Conservation (phyloP, 805 yeast species). For the Myxozyma neotropica region DNA sequence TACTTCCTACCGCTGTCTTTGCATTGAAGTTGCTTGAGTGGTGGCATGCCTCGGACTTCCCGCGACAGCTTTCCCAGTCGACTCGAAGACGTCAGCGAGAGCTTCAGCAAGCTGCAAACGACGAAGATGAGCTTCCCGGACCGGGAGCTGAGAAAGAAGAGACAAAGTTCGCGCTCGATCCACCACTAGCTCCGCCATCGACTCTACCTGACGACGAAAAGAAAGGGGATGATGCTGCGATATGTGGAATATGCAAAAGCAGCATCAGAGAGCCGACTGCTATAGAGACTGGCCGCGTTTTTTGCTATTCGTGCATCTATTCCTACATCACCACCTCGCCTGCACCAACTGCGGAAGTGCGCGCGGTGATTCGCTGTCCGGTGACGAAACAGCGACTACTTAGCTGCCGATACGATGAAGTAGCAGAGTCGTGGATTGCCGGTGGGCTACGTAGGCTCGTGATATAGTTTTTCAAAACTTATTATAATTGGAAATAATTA, state of each 20-base stretch:
- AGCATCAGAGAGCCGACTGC: slow-evolving; percentile 76
- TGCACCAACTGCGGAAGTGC: background rate
- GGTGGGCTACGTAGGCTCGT: slow-evolving; percentile 76
- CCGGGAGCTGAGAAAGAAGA: slow-evolving; percentile 22
- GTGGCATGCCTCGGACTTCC: slow-evolving; percentile 84
- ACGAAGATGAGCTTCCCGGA: slow-evolving; percentile 17
- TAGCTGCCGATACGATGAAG: slow-evolving; percentile 68
- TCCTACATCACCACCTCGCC: slow-evolving; percentile 55
- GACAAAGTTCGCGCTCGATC: slow-evolving; percentile 38
- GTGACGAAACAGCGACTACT: slow-evolving; percentile 71
- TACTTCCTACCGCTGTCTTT: slow-evolving; percentile 80
- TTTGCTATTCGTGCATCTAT: slow-evolving; percentile 84
- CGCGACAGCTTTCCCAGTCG: slow-evolving; percentile 49
- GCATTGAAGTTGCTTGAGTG: slow-evolving; percentile 83
- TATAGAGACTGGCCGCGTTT: slow-evolving; percentile 88
- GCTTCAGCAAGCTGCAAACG: slow-evolving; percentile 1
- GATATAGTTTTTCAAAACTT: slow-evolving; percentile 38
- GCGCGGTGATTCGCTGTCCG: slow-evolving; percentile 79
- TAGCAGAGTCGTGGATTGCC: slow-evolving; percentile 61
- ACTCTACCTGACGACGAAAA: background rate
- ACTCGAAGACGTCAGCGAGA: slow-evolving; percentile 26
- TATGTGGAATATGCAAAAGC: slow-evolving; percentile 73
- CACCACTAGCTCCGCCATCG: slow-evolving; percentile 18
- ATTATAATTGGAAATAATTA: background rate
- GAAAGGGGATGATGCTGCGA: slow-evolving; percentile 25